Evolutionary conservation across 2,329 filamentous ascomycete genomes (phyloP), one percentile per base, ranked within the genome.

Genomic region (Fusarium heterosporum): DNA sequence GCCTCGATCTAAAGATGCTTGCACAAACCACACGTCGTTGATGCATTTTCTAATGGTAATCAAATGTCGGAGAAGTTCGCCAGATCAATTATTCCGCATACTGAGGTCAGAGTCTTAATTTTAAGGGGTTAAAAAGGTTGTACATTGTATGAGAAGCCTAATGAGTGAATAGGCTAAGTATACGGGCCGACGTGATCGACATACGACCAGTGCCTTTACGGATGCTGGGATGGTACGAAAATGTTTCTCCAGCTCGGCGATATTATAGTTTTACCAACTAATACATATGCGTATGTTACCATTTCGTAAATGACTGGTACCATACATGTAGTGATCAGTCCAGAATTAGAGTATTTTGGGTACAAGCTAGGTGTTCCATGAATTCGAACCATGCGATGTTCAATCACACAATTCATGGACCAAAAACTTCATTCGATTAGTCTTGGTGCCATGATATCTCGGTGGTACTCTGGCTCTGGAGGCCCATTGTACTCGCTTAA

Each of bases 71-170:
- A 22, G 22, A 22, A 22, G 22, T 22, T 22, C 22, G 13, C 29
- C n/a, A 1, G 19, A 29, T 7, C 9, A 1, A n/a, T 39, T 12
- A 17, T 42, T 17, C 47, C 38, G 14, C 51, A 29, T 30, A n/a
- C 6, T 11, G 16, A 54, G n/a, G 43, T 39, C 50, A 34, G 25
- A 26, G 47, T 50, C 25, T 11, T 12, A 30, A 22, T 41, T 29
- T 42, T 29, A 8, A 38, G 30, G 52, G 41, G 43, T 52, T 40
- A 41, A 19, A 19, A 48, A 46, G 55, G 19, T n/a, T 6, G 9
- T 19, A 25, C 26, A 49, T 72, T 67, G 64, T 72, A 69, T 51
- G 69, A 72, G 54, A 42, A 57, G 38, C 22, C 36, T 46, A 43
- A 32, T 17, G 22, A 42, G 8, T 42, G 39, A 61, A 41, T 49